Conservation (phyloP, 805 yeast species). For the Wickerhamomyces mucosus region DNA sequence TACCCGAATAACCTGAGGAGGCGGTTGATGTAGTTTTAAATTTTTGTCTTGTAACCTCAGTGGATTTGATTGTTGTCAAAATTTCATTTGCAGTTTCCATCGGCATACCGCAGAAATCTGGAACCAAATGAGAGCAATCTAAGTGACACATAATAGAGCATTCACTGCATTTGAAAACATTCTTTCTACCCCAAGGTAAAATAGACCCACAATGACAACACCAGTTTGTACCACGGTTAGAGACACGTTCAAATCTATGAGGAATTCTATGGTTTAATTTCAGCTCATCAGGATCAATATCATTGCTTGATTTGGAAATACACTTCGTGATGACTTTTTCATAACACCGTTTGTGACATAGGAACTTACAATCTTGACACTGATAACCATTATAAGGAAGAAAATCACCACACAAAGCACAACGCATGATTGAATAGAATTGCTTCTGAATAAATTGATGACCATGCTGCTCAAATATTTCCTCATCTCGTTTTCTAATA, state of each 20-base stretch:
- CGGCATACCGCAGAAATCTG: conserved; percentile 98
- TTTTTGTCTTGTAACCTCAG: conserved; percentile 35
- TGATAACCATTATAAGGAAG: conserved; percentile 79
- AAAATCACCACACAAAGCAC: conserved; percentile 96
- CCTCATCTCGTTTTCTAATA: conserved; percentile 81
- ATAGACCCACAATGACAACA: conserved; percentile 98
- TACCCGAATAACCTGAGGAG: conserved; percentile 1
- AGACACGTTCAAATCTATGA: conserved; percentile 86
- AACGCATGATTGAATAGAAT: conserved; percentile 92
- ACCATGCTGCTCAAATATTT: conserved; percentile 90
- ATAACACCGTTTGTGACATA: conserved; percentile 76
- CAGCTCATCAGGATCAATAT: conserved; percentile 61
- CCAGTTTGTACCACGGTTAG: conserved; percentile 97
- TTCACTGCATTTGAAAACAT: conserved; percentile 83
- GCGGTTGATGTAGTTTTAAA: conserved; percentile 9
- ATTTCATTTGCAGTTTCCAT: conserved; percentile 95
- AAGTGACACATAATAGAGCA: conserved; percentile 96
- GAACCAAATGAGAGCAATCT: conserved; percentile 87
- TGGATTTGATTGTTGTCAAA: conserved; percentile 69
- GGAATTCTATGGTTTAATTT: conserved; percentile 94
- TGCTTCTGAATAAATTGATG: conserved; percentile 95
- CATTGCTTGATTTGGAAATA: conserved; percentile 67
- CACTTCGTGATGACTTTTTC: conserved; percentile 76
- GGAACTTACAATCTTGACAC: conserved; percentile 75
- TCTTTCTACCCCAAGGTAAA: conserved; percentile 89